These are phyloP conservation scores for Yamadazyma takamatsuzukensis DNA, from an alignment of 805 yeast species.

Conservation along the genomic window DNA sequence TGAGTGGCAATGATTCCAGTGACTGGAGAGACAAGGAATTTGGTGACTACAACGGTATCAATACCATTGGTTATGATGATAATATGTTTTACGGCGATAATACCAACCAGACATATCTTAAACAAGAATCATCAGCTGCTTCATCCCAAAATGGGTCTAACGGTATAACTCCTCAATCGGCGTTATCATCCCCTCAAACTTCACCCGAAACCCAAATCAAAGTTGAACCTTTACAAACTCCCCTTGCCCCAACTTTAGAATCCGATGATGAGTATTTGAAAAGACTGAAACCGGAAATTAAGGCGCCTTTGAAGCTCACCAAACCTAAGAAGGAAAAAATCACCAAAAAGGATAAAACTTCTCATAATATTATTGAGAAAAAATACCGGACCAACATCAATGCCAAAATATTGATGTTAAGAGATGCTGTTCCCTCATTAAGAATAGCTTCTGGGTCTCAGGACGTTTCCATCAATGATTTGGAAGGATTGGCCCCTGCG, in stretches of 20 bases:
- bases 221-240: conserved; percentile 1
- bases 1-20: conserved; percentile 4
- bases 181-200: conserved; percentile 19
- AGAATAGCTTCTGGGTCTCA: conserved; percentile 51
- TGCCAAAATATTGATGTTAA: conserved; percentile 60
- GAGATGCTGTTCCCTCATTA: conserved; percentile 77
- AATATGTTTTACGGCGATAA: too few species aligned
- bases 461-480: conserved; percentile 39
- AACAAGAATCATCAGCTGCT: too few species aligned
- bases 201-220: conserved; percentile 12
- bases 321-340: conserved; percentile 5
- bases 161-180: conserved; percentile 19
- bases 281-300: background rate
- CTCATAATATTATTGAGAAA: conserved; percentile 80
- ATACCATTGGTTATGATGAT: conserved; percentile 1
- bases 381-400: conserved; percentile 77
- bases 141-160: conserved; percentile 7
- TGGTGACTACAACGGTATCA: conserved; percentile 2
- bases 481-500: conserved; percentile 77
- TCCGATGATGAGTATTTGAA: too few species aligned
- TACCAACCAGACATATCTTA: too few species aligned
- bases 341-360: conserved; percentile 52
- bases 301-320: background rate
- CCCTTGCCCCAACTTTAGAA: background rate
- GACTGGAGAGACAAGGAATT: conserved; percentile 3